Evolutionary conservation across 2,329 filamentous ascomycete genomes (phyloP), one percentile per base, ranked within the genome.

Genomic region (Botrytis galanthina): DNA sequence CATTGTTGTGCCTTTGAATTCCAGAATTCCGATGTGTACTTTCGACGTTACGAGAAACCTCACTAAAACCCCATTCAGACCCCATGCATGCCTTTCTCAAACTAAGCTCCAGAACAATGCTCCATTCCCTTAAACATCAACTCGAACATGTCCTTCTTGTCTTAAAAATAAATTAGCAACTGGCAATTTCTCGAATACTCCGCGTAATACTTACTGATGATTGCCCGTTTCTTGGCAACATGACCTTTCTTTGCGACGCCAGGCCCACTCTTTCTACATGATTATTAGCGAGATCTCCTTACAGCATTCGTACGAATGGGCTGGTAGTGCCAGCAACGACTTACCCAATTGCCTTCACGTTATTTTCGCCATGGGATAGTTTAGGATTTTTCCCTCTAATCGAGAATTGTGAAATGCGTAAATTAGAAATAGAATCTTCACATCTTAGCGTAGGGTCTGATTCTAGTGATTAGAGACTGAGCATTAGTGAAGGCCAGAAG

Each of bases 271-370:
- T 69, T 69, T 44, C 66, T 69, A 48, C 39, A 32, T 9, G 20
- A 20, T 12, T n/a, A 44, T 54, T 69, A 69, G 66, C 66, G 66
- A 69, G 48, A 29, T 57, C 66, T 57, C 48, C 66, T 57, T 42
- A 42, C 42, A 22, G 8, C 35, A 42, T 32, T 22, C 29, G 48
- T 32, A n/a, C 22, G 37, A n/a, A 32, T 14, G 8, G 48, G 7
- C 46, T 26, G 14, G 46, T 35, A 35, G 63, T 66, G 48, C 10
- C 18, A 57, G 48, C n/a, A n/a, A 42, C 10, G n/a, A 69, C 66
- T 26, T 57, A 44, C 66, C 48, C 35, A 69, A 26, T 42, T 20
- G 48, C 12, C 22, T 37, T 44, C 26, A 16, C 29, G 22, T 69
- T 57, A 10, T 32, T 59, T 26, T 32, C 37, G 1, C 37, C 18